Conservation (phyloP, 495 filamentous ascomycete species). For the Aspergillus egyptiacus region DNA sequence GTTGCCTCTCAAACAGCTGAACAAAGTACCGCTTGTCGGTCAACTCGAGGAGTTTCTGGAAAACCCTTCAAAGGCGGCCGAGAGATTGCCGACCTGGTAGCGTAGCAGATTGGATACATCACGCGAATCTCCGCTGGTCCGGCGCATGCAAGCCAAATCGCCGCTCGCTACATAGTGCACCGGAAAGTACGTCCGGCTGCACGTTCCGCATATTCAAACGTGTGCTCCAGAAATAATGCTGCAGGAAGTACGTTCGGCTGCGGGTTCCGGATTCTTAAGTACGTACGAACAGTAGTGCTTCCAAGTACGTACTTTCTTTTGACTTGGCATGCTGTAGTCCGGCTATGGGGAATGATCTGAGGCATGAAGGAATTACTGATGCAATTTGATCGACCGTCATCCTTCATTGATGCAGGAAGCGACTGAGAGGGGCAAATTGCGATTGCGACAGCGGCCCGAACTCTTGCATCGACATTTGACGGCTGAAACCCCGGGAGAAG, state of each 20-base stretch:
- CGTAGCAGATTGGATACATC: not conserved
- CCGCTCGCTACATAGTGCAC: not conserved
- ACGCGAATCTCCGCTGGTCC: not conserved
- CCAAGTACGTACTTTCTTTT: not conserved
- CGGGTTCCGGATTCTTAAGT: too few relatives aligned
- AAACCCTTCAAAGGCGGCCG: not conserved
- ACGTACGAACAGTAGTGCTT: too few relatives aligned
- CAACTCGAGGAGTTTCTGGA: not conserved
- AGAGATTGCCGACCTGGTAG: not conserved
- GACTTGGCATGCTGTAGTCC: not conserved
- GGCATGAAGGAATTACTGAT: not conserved
- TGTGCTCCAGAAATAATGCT: too few relatives aligned
- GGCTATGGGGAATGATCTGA: conserved; percentile 3
- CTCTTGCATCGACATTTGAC: not conserved
- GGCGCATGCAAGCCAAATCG: not conserved
- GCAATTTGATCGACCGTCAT: not conserved
- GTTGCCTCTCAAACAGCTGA: too few relatives aligned
- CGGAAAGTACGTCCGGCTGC: not conserved
- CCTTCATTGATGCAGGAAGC: not conserved
- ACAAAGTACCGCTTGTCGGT: too few relatives aligned
- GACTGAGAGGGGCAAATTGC: too few relatives aligned
- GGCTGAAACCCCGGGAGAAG: too few relatives aligned
- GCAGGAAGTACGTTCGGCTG: too few relatives aligned
- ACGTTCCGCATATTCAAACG: conserved; percentile 4
- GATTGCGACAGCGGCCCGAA: not conserved